These are phyloP conservation scores for Globisporangium parvum DNA, from an alignment of 352 stramenopile genomes.

Conservation along the genomic window DNA sequence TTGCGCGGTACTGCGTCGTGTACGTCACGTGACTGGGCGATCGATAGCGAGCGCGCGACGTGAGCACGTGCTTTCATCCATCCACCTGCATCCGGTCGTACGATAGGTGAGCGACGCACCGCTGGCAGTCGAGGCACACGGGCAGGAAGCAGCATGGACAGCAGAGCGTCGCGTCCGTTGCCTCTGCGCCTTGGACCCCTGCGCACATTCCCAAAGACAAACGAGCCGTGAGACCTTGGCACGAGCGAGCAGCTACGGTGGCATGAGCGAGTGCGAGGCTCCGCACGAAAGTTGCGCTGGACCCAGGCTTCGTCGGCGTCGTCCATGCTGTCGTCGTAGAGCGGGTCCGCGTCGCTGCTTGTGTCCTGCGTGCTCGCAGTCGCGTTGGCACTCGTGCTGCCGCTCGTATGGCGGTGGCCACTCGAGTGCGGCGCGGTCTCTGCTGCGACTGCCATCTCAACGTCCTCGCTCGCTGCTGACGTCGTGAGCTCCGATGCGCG, in stretches of 20 bases:
- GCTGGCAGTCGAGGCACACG: constrained; percentile 68
- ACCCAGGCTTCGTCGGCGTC: constrained; percentile 70
- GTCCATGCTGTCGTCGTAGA: constrained; percentile 63
- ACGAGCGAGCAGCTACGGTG: too few species aligned
- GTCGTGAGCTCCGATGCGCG: not conserved
- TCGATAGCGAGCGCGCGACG: not conserved
- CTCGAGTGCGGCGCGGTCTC: constrained; percentile 5
- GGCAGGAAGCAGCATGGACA: constrained; percentile 81
- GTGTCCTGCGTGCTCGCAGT: constrained; percentile 23
- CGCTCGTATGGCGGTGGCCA: not conserved
- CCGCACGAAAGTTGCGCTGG: constrained; percentile 51
- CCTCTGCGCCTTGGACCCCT: constrained; percentile 1
- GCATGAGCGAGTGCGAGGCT: not conserved
- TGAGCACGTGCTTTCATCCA: not conserved
- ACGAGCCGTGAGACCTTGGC: too few species aligned
- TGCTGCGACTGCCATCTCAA: constrained; percentile 14
- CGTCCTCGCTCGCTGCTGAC: constrained; percentile 1
- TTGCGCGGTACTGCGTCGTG: constrained; percentile 63
- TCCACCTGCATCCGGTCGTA: too few species aligned
- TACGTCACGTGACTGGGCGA: constrained; percentile 46
- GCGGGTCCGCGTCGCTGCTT: constrained; percentile 31
- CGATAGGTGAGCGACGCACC: constrained; percentile 16
- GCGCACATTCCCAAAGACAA: not conserved
- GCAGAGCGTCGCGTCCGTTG: constrained; percentile 55
- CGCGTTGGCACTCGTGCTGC: constrained; percentile 22